These are phyloP conservation scores for Nasturtium officinale DNA, from an alignment of 345 rosid species.

Conservation along the genomic window DNA sequence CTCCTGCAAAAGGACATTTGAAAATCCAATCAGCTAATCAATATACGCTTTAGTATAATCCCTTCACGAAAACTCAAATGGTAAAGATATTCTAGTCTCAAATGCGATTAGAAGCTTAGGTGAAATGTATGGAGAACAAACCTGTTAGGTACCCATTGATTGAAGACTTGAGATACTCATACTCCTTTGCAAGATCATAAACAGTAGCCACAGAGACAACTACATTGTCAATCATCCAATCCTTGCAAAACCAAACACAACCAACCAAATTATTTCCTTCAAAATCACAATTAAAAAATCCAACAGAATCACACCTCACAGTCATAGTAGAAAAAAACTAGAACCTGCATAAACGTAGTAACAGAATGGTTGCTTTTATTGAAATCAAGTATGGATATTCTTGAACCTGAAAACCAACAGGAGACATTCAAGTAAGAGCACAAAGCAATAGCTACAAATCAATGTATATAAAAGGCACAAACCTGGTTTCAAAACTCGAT, in stretches of 20 bases:
- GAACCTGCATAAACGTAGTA: conserved; percentile 70
- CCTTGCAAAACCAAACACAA: conserved; percentile 46
- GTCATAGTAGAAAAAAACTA: neutral
- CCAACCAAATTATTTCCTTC: conserved; percentile 21
- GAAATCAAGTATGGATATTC: conserved; percentile 77
- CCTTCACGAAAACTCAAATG: neutral
- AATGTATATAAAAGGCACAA: conserved; percentile 1
- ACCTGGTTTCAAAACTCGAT: conserved; percentile 85
- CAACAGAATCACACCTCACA: neutral
- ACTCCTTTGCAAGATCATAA: conserved; percentile 74
- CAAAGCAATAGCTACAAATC: neutral
- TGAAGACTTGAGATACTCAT: conserved; percentile 75
- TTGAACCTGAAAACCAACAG: conserved; percentile 55
- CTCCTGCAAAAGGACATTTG: conserved; percentile 47
- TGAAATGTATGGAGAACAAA: conserved; percentile 35
- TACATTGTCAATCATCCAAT: conserved; percentile 81
- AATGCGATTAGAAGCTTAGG: neutral
- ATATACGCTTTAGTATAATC: neutral
- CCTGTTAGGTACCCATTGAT: conserved; percentile 79
- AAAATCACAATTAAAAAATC: neutral
- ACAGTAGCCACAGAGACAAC: conserved; percentile 80
- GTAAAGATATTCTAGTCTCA: neutral
- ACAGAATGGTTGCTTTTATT: conserved; percentile 61
- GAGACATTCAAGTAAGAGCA: neutral
- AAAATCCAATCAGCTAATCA: conserved; percentile 5